phyloP scores from a whole-genome alignment of 176 grass and related monocot genomes.

The bread wheat (Triticum aestivum) region IWGSC_CS_RefSeq_v2.1 NC_057801.1:708652972-708653471 shows the following conservation, averaged over 20 bases:
- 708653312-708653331: slow-evolving; percentile 68
- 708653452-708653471: slow-evolving; percentile 47
- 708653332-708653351: slow-evolving; percentile 73
- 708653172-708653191: slow-evolving; percentile 69
- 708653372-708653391: slow-evolving; percentile 74
- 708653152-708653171: slow-evolving; percentile 64
- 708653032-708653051: no score
- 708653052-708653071: neutral
- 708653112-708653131: slow-evolving; percentile 48
- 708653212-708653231: slow-evolving; percentile 25
- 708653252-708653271: neutral
- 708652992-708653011: neutral
- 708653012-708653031: no score
- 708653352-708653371: slow-evolving; percentile 69
- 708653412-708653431: slow-evolving; percentile 45
- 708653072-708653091: slow-evolving; percentile 76
- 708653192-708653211: slow-evolving; percentile 56
- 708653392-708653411: slow-evolving; percentile 61
- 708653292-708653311: slow-evolving; percentile 56
- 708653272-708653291: slow-evolving; percentile 3
- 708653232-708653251: neutral
- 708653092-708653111: slow-evolving; percentile 64
- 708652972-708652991: no score
- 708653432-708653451: slow-evolving; percentile 35
- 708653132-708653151: slow-evolving; percentile 71